Conservation (phyloP, 176 grass and related monocot genomes). For the Lolium perenne region DNA sequence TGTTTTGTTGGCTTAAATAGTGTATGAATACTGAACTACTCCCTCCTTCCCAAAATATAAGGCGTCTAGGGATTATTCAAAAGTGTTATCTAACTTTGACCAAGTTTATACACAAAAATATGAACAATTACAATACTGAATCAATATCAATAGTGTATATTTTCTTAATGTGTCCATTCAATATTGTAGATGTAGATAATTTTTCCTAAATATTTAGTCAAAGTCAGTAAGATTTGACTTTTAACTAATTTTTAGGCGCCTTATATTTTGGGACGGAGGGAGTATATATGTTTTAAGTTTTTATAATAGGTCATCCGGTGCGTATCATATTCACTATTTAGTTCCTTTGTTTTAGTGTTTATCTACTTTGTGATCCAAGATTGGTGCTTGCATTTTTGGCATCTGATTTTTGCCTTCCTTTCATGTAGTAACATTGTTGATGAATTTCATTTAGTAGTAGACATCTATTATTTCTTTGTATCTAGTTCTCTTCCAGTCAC, state of each 20-base stretch:
- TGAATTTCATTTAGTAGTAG: background rate
- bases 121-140: no score
- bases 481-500: background rate
- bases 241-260: no score
- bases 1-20: background rate
- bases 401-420: slow-evolving; percentile 20
- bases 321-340: background rate
- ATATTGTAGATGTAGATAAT: no score
- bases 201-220: no score
- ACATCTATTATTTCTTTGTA: background rate
- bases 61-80: no score
- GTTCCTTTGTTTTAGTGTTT: slow-evolving; percentile 10
- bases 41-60: no score
- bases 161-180: no score
- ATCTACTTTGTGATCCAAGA: background rate
- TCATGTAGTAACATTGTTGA: slow-evolving; percentile 1
- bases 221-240: no score
- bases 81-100: no score
- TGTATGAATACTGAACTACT: background rate
- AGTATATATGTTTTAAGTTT: slow-evolving; percentile 1
- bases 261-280: background rate
- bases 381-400: background rate
- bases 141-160: no score
- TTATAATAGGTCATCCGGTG: background rate
- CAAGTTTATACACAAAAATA: no score